Base-by-base conservation (phyloP, 2,329 filamentous ascomycete genomes). In the Beauveria pseudobassiana region DNA sequence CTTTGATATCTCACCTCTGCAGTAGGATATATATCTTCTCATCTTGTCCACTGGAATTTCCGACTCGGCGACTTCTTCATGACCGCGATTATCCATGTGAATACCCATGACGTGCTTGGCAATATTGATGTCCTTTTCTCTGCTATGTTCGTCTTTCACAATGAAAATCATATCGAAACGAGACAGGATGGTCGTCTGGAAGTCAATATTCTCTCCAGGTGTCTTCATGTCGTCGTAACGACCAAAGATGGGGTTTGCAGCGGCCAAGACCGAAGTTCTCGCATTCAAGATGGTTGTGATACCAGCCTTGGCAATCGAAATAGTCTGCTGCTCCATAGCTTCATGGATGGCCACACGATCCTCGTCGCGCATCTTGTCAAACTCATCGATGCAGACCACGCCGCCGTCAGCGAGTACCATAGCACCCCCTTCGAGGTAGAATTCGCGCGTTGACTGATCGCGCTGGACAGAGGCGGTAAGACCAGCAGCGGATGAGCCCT, bases 161-260 rank as follows among this genome's bases (percentile, higher is more conserved):
- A 99, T 97, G 79, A 98, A 99, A 67, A 99, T 98, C 91, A 99
- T 97, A 75, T 99, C 95, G 74, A 99, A 99, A 83, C 95, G 90
- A 2, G 93, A 98, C 66, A 99, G 74, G 70, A 99, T 98, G 3
- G 95, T 99, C 0, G 95, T 99, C 72, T 99, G 95, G 76, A 99
- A 99, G 76, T 99, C 95, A 67, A 99, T 99, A 72, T 99, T 99
- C 76, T 99, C 95, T 63, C 95, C 95, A 0, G 95, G 95, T 0
- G 90, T 92, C 75, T 98, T 98, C 80, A 99, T 88, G 71, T 99
- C 95, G 73, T 99, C 95, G 76, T 99, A 99, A 28, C 95, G 89
- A 59, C 95, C 95, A 71, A 98, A 99, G 63, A 99, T 95, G 0
- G 95, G 95, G 74, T 99, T 99, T 48, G 95, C 95, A 2, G 95